phyloP scores from a whole-genome alignment of 768 basidiomycete species.

The Leucogyrophana mollusca region DNA sequence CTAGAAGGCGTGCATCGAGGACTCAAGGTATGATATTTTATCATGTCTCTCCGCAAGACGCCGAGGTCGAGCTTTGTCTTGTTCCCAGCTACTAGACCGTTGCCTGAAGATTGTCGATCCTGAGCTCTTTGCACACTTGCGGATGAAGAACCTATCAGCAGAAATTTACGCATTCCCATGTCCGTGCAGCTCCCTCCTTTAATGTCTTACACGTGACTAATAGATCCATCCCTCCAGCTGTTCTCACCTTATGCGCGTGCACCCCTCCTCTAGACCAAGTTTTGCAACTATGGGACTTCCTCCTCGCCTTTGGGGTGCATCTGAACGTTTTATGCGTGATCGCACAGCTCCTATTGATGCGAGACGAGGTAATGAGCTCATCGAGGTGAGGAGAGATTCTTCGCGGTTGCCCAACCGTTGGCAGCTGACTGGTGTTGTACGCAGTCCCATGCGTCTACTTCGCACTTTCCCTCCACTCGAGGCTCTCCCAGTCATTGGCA shows the following conservation, averaged over 20 bases:
- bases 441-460: slow-evolving; percentile 90
- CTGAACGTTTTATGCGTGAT: slow-evolving; percentile 97
- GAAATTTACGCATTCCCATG: slow-evolving; percentile 98
- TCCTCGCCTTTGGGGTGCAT: slow-evolving; percentile 95
- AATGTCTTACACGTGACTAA: slow-evolving; percentile 3
- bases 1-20: slow-evolving; percentile 95
- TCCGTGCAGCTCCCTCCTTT: slow-evolving; percentile 37
- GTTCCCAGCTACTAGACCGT: slow-evolving; percentile 77
- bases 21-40: slow-evolving; percentile 64
- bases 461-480: slow-evolving; percentile 93
- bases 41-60: background rate
- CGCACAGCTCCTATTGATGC: slow-evolving; percentile 87
- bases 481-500: slow-evolving; percentile 83
- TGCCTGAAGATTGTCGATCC: slow-evolving; percentile 92
- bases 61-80: background rate
- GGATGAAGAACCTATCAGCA: slow-evolving; percentile 89
- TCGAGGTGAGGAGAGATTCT: slow-evolving; percentile 73
- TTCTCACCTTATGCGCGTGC: slow-evolving; percentile 93
- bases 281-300: slow-evolving; percentile 94
- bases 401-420: background rate
- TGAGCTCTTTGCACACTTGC: slow-evolving; percentile 76
- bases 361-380: slow-evolving; percentile 86
- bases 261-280: slow-evolving; percentile 97
- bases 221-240: slow-evolving; percentile 46
- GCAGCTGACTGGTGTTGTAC: slow-evolving; percentile 2